Percentiles rank a stretch among this genome's conserved stretches.
Evolutionary conservation across 2,329 filamentous ascomycete species (phyloP).

Genomic region (Reticulascus tulasneorum): DNA sequence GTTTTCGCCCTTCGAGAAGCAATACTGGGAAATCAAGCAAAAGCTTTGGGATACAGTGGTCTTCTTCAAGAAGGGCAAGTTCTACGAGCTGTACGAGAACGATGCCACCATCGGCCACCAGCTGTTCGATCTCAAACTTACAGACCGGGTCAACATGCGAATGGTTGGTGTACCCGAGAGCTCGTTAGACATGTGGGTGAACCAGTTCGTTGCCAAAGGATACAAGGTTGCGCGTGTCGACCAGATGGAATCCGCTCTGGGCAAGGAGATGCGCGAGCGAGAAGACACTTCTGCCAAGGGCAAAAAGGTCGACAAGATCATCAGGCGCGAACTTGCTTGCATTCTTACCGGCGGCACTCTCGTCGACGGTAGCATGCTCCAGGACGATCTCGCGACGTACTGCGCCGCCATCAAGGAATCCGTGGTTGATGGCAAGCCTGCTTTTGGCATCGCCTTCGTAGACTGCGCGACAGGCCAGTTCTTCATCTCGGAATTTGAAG

Average conservation of each 20-base stretch:
- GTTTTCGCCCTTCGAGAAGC: conserved; percentile 93
- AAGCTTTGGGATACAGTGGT: conserved; percentile 97
- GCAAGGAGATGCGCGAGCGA: conserved; percentile 97
- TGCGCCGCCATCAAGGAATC: conserved; percentile 92
- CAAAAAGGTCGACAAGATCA: conserved; percentile 85
- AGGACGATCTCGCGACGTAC: conserved; percentile 95
- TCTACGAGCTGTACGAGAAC: conserved; percentile 97
- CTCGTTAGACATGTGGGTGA: conserved; percentile 94
- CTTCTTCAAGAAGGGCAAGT: conserved; percentile 99
- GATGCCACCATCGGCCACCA: conserved; percentile 96
- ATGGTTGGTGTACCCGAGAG: conserved; percentile 98
- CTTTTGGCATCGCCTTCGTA: conserved; percentile 89
- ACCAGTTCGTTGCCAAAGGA: conserved; percentile 96
- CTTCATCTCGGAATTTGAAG: conserved; percentile 84
- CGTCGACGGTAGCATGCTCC: conserved; percentile 93
- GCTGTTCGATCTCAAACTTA: conserved; percentile 95
- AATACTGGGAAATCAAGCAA: conserved; percentile 99
- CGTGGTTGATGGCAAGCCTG: conserved; percentile 67
- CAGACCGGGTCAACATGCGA: conserved; percentile 97
- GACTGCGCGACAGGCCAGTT: conserved; percentile 96
- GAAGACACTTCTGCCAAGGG: conserved; percentile 56
- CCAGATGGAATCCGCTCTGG: conserved; percentile 91
- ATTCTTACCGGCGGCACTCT: conserved; percentile 90
- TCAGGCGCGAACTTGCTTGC: conserved; percentile 82
- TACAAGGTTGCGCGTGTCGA: conserved; percentile 97